Evolutionary conservation across 2,329 filamentous ascomycete species (phyloP).

Genomic region (Aspergillus spinulosporus): DNA sequence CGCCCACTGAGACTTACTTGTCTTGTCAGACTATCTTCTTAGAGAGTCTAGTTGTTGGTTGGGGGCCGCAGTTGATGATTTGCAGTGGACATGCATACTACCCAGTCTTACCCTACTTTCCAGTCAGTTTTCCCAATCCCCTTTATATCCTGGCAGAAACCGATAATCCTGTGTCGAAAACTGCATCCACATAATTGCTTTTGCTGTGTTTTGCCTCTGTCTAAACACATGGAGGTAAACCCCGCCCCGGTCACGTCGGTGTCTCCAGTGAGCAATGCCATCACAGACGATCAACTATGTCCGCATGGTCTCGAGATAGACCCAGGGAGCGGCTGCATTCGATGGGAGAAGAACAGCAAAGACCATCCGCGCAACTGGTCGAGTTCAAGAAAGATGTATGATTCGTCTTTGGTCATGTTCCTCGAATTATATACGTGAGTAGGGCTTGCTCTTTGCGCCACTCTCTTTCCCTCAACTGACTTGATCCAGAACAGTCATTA

Average conservation of each 20-base stretch:
- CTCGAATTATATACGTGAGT: slow-evolving; percentile 24
- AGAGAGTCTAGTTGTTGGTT: no score
- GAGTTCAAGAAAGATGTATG: not conserved
- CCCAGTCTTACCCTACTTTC: no score
- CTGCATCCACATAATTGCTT: no score
- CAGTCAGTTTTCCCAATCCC: no score
- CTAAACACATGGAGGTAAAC: not conserved
- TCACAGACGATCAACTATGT: not conserved
- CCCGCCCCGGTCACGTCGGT: not conserved
- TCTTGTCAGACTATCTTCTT: no score
- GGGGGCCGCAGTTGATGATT: no score
- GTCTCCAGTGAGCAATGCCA: not conserved
- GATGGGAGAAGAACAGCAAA: slow-evolving; percentile 2
- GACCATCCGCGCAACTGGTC: slow-evolving; percentile 9
- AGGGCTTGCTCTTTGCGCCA: no score
- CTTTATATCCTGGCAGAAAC: no score
- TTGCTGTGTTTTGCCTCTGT: not conserved
- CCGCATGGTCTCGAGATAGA: not conserved
- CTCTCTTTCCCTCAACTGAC: not conserved
- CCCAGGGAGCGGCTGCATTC: not conserved
- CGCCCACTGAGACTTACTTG: no score
- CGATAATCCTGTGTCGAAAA: no score
- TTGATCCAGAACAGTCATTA: not conserved
- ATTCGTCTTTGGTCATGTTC: slow-evolving; percentile 25
- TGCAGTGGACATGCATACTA: no score